Conservation (phyloP, 768 basidiomycete species). For the Gloeopeniophorella convolvens region DNA sequence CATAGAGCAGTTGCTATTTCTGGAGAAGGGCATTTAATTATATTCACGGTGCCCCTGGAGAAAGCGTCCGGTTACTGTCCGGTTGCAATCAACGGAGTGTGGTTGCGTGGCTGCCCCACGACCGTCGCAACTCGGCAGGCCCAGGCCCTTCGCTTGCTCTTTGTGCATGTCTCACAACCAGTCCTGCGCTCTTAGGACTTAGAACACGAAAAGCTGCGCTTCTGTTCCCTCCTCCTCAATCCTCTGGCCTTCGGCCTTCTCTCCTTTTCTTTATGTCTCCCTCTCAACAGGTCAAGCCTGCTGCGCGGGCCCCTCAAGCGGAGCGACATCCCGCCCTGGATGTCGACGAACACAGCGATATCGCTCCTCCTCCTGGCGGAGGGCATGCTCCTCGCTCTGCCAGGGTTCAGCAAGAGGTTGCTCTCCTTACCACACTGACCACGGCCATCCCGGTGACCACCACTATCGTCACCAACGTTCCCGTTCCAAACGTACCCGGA, state of each 20-base stretch:
- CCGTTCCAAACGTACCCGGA: not conserved
- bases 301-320: constrained; percentile 12
- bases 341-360: not conserved
- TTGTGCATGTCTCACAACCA: not conserved
- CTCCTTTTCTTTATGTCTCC: constrained; percentile 2
- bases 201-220: not conserved
- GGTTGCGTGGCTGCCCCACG: constrained; percentile 7
- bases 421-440: not conserved
- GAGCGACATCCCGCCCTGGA: not conserved
- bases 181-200: not conserved
- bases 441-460: not conserved
- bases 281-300: constrained; percentile 1
- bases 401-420: not conserved
- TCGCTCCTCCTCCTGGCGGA: constrained; percentile 1
- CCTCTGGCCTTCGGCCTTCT: constrained; percentile 7
- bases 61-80: no score
- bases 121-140: constrained; percentile 4
- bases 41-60: no score
- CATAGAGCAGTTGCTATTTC: no score
- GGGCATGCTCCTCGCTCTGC: not conserved
- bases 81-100: no score
- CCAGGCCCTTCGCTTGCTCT: not conserved
- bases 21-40: no score
- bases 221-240: not conserved
- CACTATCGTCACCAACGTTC: not conserved